Evolutionary conservation across 108 stramenopile species (phyloP), one percentile per base, ranked within the genome.

Genomic region (Ochromonas danica): DNA sequence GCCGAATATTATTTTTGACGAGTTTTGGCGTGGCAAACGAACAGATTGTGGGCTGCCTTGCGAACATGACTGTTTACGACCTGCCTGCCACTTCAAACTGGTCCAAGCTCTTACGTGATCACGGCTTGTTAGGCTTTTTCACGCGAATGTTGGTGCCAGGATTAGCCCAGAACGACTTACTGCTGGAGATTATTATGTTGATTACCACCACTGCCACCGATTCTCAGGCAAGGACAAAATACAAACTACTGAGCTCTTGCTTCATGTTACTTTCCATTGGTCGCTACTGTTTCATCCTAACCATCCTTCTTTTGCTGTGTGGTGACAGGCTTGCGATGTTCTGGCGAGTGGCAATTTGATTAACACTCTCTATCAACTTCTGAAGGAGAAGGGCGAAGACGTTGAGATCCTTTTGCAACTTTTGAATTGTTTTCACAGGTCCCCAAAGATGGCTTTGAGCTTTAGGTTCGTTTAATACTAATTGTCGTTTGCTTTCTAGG

Each of bases 111-210:
- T 40, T 90, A 28, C 42, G 77, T 0, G 87, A 89, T 43, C 82
- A 79, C 78, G 39, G 79, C 42, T 39, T 90, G 62, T 39, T 61
- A 0, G 70, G 61, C 0, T 80, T 89, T 63, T n/a, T 90, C n/a
- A 35, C 83, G n/a, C 86, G 85, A 81, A 72, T 86, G 1, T 81
- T 89, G 36, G 70, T 87, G 1, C 89, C 90, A 1, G 90, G 90
- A 36, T 85, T 88, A 86, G 62, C 88, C 2, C 82, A 90, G 61
- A 78, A 86, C 39, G 90, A 90, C 70, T 65, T 90, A 1, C 57
- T 88, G 0, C 62, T 90, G 6, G 90, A 89, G 80, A 84, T 77
- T 14, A 79, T 86, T 22, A 60, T 85, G 3, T 42, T 86, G 40
- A 65, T 80, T 38, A 79, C 79, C 0, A 84, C 40, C 35, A 45